These are phyloP conservation scores for Arbutus unedo DNA, from an alignment of 148 eudicot species.

Conservation along the genomic window DNA sequence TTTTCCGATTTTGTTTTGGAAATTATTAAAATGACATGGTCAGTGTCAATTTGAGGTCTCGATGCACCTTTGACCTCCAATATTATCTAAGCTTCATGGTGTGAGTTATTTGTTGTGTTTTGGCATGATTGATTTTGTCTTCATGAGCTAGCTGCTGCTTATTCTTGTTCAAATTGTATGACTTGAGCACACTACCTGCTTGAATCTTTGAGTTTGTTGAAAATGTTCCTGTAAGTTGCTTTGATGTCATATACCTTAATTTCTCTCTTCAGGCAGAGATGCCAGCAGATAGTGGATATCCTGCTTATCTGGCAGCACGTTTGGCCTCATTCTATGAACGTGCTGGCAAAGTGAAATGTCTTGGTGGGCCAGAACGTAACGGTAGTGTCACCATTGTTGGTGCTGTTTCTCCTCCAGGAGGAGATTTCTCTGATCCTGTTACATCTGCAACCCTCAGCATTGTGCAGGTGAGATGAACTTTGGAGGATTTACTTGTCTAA, in stretches of 20 bases:
- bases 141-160: neutral
- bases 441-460: constrained; percentile 98
- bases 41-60: neutral
- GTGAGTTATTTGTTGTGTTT: neutral
- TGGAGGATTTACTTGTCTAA: neutral
- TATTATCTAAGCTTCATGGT: neutral
- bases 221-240: neutral
- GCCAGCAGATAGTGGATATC: constrained; percentile 99
- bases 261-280: constrained; percentile 73
- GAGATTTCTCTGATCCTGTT: constrained; percentile 99
- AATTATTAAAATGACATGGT: neutral
- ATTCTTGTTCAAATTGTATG: neutral
- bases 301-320: constrained; percentile 99
- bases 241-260: neutral
- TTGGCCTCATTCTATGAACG: constrained; percentile 98
- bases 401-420: constrained; percentile 99
- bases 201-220: constrained; percentile 2
- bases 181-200: neutral
- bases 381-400: constrained; percentile 99
- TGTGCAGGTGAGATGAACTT: constrained; percentile 65
- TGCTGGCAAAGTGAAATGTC: constrained; percentile 99
- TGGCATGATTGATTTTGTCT: neutral
- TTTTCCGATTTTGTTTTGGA: neutral
- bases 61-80: neutral
- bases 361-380: constrained; percentile 93